phyloP scores from a whole-genome alignment of 2,329 filamentous ascomycete genomes.

The Coleophoma cylindrospora region DNA sequence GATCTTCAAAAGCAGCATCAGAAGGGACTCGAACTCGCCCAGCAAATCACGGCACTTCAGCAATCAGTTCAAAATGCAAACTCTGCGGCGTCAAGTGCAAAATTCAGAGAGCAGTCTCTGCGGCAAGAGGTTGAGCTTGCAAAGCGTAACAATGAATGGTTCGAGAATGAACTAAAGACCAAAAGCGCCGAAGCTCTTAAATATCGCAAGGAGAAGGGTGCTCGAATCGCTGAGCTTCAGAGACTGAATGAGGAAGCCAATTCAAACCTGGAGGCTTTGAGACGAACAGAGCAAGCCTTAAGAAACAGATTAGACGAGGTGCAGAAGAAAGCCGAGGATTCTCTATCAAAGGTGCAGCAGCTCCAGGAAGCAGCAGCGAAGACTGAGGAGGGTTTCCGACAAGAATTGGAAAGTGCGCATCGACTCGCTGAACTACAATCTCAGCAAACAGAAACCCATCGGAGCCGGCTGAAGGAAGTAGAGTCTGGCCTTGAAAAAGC shows the following conservation, averaged over 20 bases:
- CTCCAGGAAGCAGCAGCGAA: slow-evolving; percentile 78
- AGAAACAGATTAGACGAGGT: slow-evolving; percentile 78
- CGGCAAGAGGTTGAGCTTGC: slow-evolving; percentile 87
- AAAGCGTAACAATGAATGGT: slow-evolving; percentile 89
- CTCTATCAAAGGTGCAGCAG: slow-evolving; percentile 75
- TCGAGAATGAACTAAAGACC: slow-evolving; percentile 85
- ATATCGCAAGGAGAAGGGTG: slow-evolving; percentile 90
- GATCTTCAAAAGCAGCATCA: slow-evolving; percentile 87
- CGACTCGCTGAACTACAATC: slow-evolving; percentile 80
- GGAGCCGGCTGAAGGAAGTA: slow-evolving; percentile 65
- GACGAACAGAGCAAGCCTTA: slow-evolving; percentile 74
- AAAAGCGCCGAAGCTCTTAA: slow-evolving; percentile 84
- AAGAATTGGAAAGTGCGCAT: slow-evolving; percentile 76
- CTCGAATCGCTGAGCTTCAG: slow-evolving; percentile 82
- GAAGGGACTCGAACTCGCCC: slow-evolving; percentile 77
- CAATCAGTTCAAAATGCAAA: slow-evolving; percentile 80
- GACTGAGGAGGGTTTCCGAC: slow-evolving; percentile 79
- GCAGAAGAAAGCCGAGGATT: slow-evolving; percentile 82
- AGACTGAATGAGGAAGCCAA: slow-evolving; percentile 81
- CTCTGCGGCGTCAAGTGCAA: slow-evolving; percentile 72
- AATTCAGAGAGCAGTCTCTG: slow-evolving; percentile 84
- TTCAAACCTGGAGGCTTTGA: slow-evolving; percentile 70
- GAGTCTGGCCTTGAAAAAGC: slow-evolving; percentile 55
- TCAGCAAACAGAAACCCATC: slow-evolving; percentile 68
- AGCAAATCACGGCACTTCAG: slow-evolving; percentile 76